These are phyloP conservation scores for Alternaria sp. DNA, from an alignment of 2,329 filamentous ascomycete species.

Conservation along the genomic window DNA sequence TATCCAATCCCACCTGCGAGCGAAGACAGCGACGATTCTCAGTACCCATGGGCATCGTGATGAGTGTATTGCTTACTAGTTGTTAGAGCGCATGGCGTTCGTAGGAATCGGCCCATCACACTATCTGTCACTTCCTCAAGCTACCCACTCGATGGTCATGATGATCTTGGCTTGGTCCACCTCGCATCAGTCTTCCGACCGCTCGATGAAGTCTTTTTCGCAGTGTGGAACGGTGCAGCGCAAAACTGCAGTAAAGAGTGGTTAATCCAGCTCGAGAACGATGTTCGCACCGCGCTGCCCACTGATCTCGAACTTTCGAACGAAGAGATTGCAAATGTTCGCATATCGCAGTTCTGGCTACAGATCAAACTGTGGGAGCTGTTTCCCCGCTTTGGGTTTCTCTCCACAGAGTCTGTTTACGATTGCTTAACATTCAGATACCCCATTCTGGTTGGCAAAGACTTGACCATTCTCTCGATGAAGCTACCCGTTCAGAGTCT, in stretches of 20 bases:
- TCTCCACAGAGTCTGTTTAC: slow-evolving; percentile 56
- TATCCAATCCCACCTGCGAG: background rate
- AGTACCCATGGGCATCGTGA: background rate
- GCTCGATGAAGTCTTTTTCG: slow-evolving; percentile 69
- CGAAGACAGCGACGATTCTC: background rate
- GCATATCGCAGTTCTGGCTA: slow-evolving; percentile 69
- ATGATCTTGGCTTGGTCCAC: slow-evolving; percentile 57
- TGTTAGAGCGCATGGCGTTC: slow-evolving; percentile 70
- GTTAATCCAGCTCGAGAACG: slow-evolving; percentile 65
- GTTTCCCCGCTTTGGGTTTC: slow-evolving; percentile 61
- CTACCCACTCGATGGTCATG: slow-evolving; percentile 67
- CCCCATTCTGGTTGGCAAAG: slow-evolving; percentile 66
- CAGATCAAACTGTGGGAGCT: slow-evolving; percentile 70
- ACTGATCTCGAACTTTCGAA: slow-evolving; percentile 60
- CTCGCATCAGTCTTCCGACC: slow-evolving; percentile 69
- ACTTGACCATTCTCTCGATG: slow-evolving; percentile 57
- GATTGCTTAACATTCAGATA: slow-evolving; percentile 67
- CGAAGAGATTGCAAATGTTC: slow-evolving; percentile 61
- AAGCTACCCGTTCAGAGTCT: slow-evolving; percentile 31
- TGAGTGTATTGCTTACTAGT: background rate
- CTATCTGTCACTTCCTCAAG: slow-evolving; percentile 72
- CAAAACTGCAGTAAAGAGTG: slow-evolving; percentile 64
- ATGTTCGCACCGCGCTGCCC: slow-evolving; percentile 63
- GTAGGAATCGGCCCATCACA: slow-evolving; percentile 72
- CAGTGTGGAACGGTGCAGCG: slow-evolving; percentile 70